Conservation (phyloP, 2,329 filamentous ascomycete genomes). For the Domatiomyces catenatus region DNA sequence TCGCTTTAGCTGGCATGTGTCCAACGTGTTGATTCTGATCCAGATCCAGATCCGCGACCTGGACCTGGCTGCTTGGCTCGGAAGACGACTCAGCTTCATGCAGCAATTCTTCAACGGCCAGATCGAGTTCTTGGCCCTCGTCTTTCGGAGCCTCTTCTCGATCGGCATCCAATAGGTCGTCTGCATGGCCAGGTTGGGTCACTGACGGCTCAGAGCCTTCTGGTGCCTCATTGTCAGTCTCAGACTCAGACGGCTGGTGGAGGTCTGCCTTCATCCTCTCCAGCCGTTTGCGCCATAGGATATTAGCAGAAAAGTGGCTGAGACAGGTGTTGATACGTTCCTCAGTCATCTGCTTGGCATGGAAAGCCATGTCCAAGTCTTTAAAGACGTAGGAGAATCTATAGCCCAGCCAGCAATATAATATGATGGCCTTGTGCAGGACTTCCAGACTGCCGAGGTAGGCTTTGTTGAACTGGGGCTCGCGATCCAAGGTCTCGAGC, state of each 20-base stretch:
- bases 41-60: too few relatives aligned
- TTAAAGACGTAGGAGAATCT: slow-evolving; percentile 68
- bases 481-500: slow-evolving; percentile 55
- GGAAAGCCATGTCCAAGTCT: slow-evolving; percentile 58
- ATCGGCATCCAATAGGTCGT: not conserved
- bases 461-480: slow-evolving; percentile 28
- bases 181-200: not conserved
- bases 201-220: not conserved
- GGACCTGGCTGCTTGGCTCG: not conserved
- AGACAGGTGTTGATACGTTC: slow-evolving; percentile 53
- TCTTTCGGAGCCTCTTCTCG: not conserved
- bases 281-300: slow-evolving; percentile 3
- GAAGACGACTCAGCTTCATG: not conserved
- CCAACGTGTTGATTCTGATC: too few relatives aligned
- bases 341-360: slow-evolving; percentile 66
- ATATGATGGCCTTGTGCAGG: slow-evolving; percentile 65
- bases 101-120: not conserved
- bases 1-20: too few relatives aligned
- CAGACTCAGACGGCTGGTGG: not conserved
- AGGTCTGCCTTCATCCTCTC: not conserved
- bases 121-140: not conserved
- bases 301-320: slow-evolving; percentile 37
- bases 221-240: not conserved
- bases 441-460: slow-evolving; percentile 58
- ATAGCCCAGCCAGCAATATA: slow-evolving; percentile 89